Conservation (phyloP, 176 grass and related monocot species). For the Avena insularis region DNA sequence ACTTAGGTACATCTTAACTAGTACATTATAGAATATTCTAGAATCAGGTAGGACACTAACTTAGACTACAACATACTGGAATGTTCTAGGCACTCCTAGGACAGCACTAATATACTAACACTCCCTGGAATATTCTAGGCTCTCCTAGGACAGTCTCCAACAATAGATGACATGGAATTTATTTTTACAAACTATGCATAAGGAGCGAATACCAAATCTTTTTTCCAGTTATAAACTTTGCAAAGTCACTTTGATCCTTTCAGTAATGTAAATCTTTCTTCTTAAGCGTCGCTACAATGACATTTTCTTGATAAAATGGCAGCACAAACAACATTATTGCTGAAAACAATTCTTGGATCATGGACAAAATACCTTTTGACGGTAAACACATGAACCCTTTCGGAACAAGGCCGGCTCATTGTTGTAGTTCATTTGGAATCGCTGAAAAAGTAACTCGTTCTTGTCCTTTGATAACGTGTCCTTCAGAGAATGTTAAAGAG, state of each 20-base stretch:
- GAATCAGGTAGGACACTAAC: too few species aligned
- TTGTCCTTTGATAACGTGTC: conserved; percentile 86
- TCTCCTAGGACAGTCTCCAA: too few species aligned
- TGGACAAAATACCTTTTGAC: conserved; percentile 48
- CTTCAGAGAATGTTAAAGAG: conserved; percentile 45
- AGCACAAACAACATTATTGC: neutral
- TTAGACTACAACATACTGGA: too few species aligned
- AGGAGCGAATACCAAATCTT: neutral
- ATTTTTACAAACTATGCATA: neutral
- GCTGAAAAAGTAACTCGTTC: conserved; percentile 89
- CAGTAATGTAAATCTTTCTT: conserved; percentile 18
- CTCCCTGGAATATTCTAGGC: too few species aligned
- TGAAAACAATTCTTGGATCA: conserved; percentile 5
- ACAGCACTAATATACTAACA: too few species aligned
- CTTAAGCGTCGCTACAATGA: conserved; percentile 14
- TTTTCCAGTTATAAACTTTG: neutral
- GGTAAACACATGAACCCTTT: conserved; percentile 78
- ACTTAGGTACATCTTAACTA: too few species aligned
- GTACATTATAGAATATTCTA: too few species aligned
- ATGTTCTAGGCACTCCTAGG: too few species aligned
- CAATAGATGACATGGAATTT: neutral
- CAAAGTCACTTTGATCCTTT: conserved; percentile 1
- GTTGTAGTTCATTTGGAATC: conserved; percentile 87
- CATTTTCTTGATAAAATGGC: conserved; percentile 8
- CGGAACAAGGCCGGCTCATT: conserved; percentile 71